Percentiles rank a stretch among this genome's conserved stretches.
Conservation (phyloP, 805 yeast genomes). For the Jamesozyma hellenica region DNA sequence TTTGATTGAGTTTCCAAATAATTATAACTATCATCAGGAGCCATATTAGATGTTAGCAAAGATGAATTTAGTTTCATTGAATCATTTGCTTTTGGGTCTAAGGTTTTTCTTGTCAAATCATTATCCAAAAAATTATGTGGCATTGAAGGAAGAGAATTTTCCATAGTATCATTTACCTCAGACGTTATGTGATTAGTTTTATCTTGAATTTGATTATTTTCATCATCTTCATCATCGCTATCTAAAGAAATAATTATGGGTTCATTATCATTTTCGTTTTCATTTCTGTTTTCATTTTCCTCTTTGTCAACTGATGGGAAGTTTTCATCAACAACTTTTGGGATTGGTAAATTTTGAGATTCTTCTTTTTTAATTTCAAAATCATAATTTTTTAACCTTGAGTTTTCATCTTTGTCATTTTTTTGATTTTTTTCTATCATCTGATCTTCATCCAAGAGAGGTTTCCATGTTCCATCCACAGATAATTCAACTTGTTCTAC, state of each 20-base stretch:
- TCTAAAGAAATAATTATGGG: constrained; percentile 36
- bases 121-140: background rate
- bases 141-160: no score
- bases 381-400: constrained; percentile 2
- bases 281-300: background rate
- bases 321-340: no score
- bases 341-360: background rate
- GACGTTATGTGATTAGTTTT: background rate
- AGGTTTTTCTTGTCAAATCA: constrained; percentile 3
- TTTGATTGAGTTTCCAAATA: background rate
- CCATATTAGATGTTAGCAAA: background rate
- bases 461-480: constrained; percentile 69
- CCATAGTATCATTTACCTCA: background rate
- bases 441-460: constrained; percentile 21
- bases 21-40: background rate
- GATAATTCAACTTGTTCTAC: constrained; percentile 58
- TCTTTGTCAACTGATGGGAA: no score
- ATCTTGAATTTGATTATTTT: background rate
- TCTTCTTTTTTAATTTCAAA: background rate
- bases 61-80: constrained; percentile 3
- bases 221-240: constrained; percentile 34
- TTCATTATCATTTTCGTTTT: background rate
- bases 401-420: background rate
- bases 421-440: background rate
- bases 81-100: constrained; percentile 15